Percentiles rank a stretch among this genome's conserved stretches.
Evolutionary conservation across 2,329 filamentous ascomycete genomes (phyloP).

Genomic region (Sporothrix humicola): DNA sequence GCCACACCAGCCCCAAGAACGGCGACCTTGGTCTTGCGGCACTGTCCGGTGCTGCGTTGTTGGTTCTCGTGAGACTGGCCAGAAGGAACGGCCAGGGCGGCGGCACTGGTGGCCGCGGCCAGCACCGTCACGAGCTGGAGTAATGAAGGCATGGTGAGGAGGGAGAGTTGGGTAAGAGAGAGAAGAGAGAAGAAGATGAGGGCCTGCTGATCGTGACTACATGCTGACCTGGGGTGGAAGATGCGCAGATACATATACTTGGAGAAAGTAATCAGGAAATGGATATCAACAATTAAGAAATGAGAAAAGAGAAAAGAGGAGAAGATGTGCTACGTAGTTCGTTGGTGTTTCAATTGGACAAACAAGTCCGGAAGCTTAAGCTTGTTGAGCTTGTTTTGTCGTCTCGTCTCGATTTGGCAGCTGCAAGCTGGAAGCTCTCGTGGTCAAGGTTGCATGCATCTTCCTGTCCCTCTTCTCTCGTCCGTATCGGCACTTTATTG

Average conservation of each 20-base stretch:
- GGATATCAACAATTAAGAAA: no score
- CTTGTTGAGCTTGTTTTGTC: neutral
- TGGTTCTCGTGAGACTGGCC: neutral
- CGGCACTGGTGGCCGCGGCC: neutral
- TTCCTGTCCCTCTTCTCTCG: neutral
- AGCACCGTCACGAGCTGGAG: neutral
- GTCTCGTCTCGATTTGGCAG: neutral
- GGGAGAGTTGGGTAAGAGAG: no score
- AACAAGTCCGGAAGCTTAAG: no score
- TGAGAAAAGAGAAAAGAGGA: no score
- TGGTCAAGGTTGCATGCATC: no score
- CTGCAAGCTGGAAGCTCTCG: neutral
- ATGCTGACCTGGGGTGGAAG: no score
- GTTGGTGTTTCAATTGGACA: no score
- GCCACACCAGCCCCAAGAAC: conserved; percentile 23
- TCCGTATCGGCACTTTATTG: conserved; percentile 21
- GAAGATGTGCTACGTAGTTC: no score
- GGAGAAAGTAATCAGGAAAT: no score
- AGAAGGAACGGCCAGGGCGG: conserved; percentile 7
- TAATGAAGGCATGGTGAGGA: conserved; percentile 8
- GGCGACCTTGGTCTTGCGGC: conserved; percentile 30
- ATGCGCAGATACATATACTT: neutral
- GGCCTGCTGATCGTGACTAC: no score
- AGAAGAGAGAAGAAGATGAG: neutral
- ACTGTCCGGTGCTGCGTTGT: neutral